A percentile compares a stretch with the other conserved stretches of the same genome.
These are phyloP conservation scores for Omphalotus guepiniiformis DNA, from an alignment of 768 basidiomycete species.

Conservation along the genomic window DNA sequence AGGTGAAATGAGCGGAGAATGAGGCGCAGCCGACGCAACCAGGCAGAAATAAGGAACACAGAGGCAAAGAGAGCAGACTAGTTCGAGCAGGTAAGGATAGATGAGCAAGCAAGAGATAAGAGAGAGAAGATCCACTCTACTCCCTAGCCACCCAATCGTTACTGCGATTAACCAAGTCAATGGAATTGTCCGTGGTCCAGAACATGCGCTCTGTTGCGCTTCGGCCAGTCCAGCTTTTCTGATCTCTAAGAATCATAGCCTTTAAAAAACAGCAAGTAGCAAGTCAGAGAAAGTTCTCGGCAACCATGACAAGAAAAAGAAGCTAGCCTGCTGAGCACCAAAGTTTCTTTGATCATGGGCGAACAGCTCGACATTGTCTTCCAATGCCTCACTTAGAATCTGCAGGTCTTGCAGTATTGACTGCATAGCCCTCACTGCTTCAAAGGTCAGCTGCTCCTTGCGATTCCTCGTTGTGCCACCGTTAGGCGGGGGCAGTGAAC, in stretches of 20 bases:
- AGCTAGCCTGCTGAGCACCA: constrained; percentile 89
- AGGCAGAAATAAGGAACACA: neutral
- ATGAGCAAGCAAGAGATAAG: constrained; percentile 5
- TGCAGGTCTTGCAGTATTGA: constrained; percentile 87
- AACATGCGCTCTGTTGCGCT: constrained; percentile 90
- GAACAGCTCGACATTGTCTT: constrained; percentile 89
- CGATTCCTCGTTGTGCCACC: constrained; percentile 58
- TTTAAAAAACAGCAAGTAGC: constrained; percentile 24
- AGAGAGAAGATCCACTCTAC: constrained; percentile 20
- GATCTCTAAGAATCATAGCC: constrained; percentile 95
- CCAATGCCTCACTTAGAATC: constrained; percentile 78
- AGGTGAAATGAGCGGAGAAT: constrained; percentile 1
- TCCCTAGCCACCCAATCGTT: constrained; percentile 84
- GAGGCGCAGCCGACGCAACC: neutral
- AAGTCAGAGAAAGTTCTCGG: neutral
- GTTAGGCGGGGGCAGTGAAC: constrained; percentile 59
- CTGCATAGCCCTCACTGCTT: constrained; percentile 77
- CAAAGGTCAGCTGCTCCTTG: constrained; percentile 70
- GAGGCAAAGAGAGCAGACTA: neutral
- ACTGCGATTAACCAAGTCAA: constrained; percentile 81
- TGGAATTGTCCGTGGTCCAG: constrained; percentile 88
- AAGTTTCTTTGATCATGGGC: constrained; percentile 93
- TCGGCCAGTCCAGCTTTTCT: constrained; percentile 91
- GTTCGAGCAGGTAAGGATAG: too few species aligned
- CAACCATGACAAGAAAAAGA: constrained; percentile 1